Evolutionary conservation across 805 yeast genomes (phyloP).

Genomic region (Metschnikowia anglica): DNA sequence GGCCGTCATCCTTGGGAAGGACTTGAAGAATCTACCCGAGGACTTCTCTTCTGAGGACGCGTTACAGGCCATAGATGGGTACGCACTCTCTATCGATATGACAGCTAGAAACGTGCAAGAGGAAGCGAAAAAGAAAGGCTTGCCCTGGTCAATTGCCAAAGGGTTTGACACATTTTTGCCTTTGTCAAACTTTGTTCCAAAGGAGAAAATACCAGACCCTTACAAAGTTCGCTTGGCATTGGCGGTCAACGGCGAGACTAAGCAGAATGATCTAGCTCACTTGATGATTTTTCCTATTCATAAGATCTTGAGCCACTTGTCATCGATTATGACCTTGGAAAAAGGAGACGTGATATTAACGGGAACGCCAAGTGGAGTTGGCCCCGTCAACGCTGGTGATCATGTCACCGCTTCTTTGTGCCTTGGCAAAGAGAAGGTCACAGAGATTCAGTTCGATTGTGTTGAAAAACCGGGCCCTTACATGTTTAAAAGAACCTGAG

Average conservation of each 20-base stretch:
- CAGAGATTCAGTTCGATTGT: slow-evolving; percentile 50
- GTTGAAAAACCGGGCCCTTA: slow-evolving; percentile 51
- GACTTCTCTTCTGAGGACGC: slow-evolving; percentile 66
- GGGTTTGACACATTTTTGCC: slow-evolving; percentile 97
- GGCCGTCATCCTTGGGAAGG: slow-evolving; percentile 70
- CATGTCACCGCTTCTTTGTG: slow-evolving; percentile 60
- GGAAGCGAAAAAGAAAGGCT: slow-evolving; percentile 88
- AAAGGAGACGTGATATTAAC: slow-evolving; percentile 90
- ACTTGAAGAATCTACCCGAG: slow-evolving; percentile 60
- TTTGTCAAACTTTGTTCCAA: slow-evolving; percentile 69
- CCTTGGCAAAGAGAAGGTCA: slow-evolving; percentile 55
- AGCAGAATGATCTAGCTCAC: slow-evolving; percentile 72
- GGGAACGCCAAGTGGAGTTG: slow-evolving; percentile 99
- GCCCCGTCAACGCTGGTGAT: slow-evolving; percentile 78
- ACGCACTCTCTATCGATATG: slow-evolving; percentile 86
- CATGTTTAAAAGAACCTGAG: slow-evolving; percentile 28
- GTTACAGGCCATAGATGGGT: slow-evolving; percentile 76
- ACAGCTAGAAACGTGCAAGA: slow-evolving; percentile 96
- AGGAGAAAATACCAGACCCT: slow-evolving; percentile 65
- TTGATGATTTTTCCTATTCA: slow-evolving; percentile 90
- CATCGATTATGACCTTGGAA: slow-evolving; percentile 85
- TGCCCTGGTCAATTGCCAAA: slow-evolving; percentile 96
- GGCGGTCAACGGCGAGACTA: slow-evolving; percentile 64
- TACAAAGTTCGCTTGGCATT: slow-evolving; percentile 64
- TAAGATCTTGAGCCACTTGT: slow-evolving; percentile 73